Evolutionary conservation across 306 rosid species (phyloP), one percentile per base, ranked within the genome.

Genomic region (Trichosanthes truncata): DNA sequence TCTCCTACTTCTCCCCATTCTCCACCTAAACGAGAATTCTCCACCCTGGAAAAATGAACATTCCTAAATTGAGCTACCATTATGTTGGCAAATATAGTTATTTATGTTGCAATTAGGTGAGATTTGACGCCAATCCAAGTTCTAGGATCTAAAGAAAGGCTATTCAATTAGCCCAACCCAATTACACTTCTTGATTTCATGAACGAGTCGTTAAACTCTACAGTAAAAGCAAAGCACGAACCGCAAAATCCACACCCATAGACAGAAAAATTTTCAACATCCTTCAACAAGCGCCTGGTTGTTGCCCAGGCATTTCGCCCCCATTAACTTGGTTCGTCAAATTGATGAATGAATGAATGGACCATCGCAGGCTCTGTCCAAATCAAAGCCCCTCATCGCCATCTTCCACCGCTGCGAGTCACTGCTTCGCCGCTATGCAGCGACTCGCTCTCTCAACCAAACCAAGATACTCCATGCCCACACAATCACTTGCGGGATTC

Each of bases 401-500:
- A 56, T 35, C 23, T 15, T 82, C 29, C 40, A 82, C 38, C 85
- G 80, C 26, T 82, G 45, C 38, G 84, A 79, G 25, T 78, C 84
- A 6, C 87, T 89, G 17, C 77, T 90, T 56, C 86, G 83, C 61
- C 85, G 77, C 74, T 83, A 20, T 71, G 86, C 87, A 55, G 82
- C 88, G 14, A 68, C 89, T 7, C 90, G 84, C n/a, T 90, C 91
- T 36, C 82, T 90, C 80, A 48, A 83, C 5, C 83, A 84, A 76
- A 83, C 87, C n/a, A 92, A 90, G 82, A 79, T 81, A 21, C 79
- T 94, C 29, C 98, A 94, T 40, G 96, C 91, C 23, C 87, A 78
- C 63, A 77, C 85, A 49, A 66, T 87, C 82, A 88, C 89, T 13
- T 56, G 77, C 35, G 96, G 92, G 74, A 11, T 88, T 17, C 25